Evolutionary conservation across 1,139 yeast genomes (phyloP), one percentile per base, ranked within the genome.

Genomic region (Yueomyces sp.): DNA sequence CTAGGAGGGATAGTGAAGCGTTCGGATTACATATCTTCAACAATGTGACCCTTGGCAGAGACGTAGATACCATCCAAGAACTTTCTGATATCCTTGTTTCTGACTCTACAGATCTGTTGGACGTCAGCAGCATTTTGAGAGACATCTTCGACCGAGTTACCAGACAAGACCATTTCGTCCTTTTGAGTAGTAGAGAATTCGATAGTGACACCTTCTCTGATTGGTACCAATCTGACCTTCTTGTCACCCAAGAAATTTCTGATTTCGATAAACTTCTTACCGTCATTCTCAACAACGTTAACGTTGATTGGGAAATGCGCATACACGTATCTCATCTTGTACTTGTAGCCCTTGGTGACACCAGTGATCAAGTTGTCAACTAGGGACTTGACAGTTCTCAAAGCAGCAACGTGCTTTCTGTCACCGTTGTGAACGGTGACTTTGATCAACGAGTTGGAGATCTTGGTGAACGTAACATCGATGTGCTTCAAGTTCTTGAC

Each of bases 251-350:
- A 81, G 81, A 86, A 91, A 78, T 91, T 91, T 84, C 98, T 89
- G 77, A 91, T 89, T 76, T 91, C 98, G 63, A 89, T 83, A 65
- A 65, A 77, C 54, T 75, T 71, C 51, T 77, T 72, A 63, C 87
- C 89, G 46, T 86, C 84, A 62, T 76, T 71, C 60, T 85, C 81
- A 63, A 80, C 67, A 56, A 80, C 69, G 78, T 89, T 91, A 61
- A 91, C 96, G 73, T 93, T 91, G 75, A 93, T 93, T 70, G 98
- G 99, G 95, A 91, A 91, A 85, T 93, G 98, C 81, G 98, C 99
- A 69, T 91, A 93, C 59, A 91, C 98, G 72, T 87, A 89, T 79
- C 97, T 86, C 96, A 91, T 81, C 87, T 91, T 91, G 94, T 91
- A 91, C 75, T 83, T 81, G 95, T 75, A 91, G 72, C 98, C 97